Conservation (phyloP, 331 rosid genomes). For the Phaseolus coccineus region DNA sequence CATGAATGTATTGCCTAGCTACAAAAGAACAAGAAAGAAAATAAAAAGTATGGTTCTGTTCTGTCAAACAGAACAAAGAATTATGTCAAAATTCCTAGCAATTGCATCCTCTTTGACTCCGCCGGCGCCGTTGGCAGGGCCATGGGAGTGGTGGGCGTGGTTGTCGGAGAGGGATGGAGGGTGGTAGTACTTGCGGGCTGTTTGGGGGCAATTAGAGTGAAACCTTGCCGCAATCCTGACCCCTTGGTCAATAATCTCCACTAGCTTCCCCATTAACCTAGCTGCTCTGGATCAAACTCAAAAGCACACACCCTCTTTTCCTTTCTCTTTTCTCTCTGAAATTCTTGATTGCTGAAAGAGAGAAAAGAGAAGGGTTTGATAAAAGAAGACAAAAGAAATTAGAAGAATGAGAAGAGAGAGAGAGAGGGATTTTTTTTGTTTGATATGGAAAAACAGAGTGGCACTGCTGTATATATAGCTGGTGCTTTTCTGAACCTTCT, state of each 20-base stretch:
- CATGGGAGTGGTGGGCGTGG: constrained; percentile 22
- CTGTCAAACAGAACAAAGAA: constrained; percentile 61
- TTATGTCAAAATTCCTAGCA: constrained; percentile 43
- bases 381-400: constrained; percentile 43
- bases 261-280: constrained; percentile 56
- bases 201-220: constrained; percentile 75
- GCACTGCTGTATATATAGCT: constrained; percentile 8
- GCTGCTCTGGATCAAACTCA: not conserved
- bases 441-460: not conserved
- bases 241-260: constrained; percentile 69
- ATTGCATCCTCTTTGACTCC: constrained; percentile 34
- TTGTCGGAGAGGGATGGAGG: constrained; percentile 54
- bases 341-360: not conserved
- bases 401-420: not conserved
- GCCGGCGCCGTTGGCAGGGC: constrained; percentile 11
- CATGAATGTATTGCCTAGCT: not conserved
- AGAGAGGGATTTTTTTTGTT: not conserved
- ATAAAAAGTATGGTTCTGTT: not conserved
- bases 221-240: constrained; percentile 64
- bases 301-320: not conserved
- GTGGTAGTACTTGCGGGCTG: constrained; percentile 80
- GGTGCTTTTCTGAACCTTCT: not conserved
- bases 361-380: constrained; percentile 3
- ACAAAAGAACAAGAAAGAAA: not conserved
- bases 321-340: not conserved